phyloP scores from a whole-genome alignment of 345 rosid species.

The Pugionium dolabratum region DNA sequence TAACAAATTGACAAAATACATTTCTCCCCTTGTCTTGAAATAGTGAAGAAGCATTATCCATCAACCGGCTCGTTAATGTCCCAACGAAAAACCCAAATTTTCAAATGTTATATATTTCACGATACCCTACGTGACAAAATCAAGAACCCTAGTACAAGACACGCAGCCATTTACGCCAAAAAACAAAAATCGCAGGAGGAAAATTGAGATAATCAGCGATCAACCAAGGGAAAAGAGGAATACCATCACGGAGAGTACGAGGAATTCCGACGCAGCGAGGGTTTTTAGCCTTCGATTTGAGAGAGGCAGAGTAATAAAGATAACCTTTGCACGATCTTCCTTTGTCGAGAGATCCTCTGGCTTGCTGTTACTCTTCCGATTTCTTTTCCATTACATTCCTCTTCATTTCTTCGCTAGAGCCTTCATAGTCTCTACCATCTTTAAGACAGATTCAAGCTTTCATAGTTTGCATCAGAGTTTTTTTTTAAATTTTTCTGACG shows the following conservation, averaged over 20 bases:
- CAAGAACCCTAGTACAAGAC: slow-evolving; percentile 12
- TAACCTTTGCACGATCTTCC: slow-evolving; percentile 24
- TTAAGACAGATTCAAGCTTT: too few relatives aligned
- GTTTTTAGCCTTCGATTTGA: slow-evolving; percentile 54
- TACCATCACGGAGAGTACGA: slow-evolving; percentile 55
- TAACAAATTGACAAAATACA: background rate
- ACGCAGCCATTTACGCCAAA: background rate
- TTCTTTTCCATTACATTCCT: slow-evolving; percentile 27
- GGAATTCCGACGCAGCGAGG: slow-evolving; percentile 80
- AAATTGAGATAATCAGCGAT: background rate
- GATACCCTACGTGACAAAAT: background rate
- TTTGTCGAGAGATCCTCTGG: slow-evolving; percentile 37
- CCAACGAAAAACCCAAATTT: background rate
- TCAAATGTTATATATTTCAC: background rate
- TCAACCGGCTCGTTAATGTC: background rate
- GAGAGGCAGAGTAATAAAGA: slow-evolving; percentile 56
- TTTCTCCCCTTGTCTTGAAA: background rate
- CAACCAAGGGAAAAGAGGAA: background rate
- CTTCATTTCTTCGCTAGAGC: slow-evolving; percentile 37
- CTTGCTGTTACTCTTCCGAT: slow-evolving; percentile 12
- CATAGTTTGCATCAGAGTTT: too few relatives aligned
- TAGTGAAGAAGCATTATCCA: background rate
- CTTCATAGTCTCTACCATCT: slow-evolving; percentile 1
- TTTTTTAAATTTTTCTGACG: too few relatives aligned
- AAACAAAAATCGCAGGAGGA: too few relatives aligned